Conservation (phyloP, 2,329 filamentous ascomycete species). For the Hymenoscyphus albidus region DNA sequence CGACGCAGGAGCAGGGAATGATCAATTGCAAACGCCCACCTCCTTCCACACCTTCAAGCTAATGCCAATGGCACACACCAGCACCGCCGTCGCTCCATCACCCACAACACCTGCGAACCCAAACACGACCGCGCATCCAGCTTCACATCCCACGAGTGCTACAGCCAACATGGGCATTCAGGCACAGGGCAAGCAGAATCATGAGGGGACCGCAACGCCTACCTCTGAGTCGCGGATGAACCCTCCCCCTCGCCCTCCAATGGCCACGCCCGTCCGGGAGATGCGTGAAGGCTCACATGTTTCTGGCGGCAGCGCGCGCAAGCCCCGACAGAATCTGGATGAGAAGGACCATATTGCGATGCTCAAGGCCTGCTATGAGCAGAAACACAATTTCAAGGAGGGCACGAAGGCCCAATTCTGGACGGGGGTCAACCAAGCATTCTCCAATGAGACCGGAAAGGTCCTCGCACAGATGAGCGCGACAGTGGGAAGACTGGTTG, state of each 20-base stretch:
- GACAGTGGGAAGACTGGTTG: conserved; percentile 34
- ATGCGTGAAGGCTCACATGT: conserved; percentile 32
- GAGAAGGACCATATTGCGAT: conserved; percentile 34
- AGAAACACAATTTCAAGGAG: conserved; percentile 33
- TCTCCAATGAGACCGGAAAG: conserved; percentile 33
- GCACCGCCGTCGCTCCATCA: conserved; percentile 26
- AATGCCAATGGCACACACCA: conserved; percentile 31
- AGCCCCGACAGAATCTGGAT: conserved; percentile 35
- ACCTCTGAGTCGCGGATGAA: conserved; percentile 32
- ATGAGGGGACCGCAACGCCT: conserved; percentile 25
- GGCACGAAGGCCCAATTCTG: conserved; percentile 35
- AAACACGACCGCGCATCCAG: conserved; percentile 23
- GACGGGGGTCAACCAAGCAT: conserved; percentile 31
- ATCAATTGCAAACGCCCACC: conserved; percentile 28
- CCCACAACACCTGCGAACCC: conserved; percentile 27
- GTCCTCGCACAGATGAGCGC: conserved; percentile 35
- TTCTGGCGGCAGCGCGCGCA: conserved; percentile 31
- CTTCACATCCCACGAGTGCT: conserved; percentile 12
- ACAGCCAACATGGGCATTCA: conserved; percentile 10
- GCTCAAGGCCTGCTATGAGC: conserved; percentile 33
- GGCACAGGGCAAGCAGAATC: conserved; percentile 19
- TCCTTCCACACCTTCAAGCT: conserved; percentile 33
- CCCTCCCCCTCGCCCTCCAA: conserved; percentile 31
- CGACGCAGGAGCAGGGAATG: conserved; percentile 2
- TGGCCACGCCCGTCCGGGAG: conserved; percentile 33